phyloP scores from a whole-genome alignment of 148 eudicot genomes.

The Nyssa sinensis region DNA sequence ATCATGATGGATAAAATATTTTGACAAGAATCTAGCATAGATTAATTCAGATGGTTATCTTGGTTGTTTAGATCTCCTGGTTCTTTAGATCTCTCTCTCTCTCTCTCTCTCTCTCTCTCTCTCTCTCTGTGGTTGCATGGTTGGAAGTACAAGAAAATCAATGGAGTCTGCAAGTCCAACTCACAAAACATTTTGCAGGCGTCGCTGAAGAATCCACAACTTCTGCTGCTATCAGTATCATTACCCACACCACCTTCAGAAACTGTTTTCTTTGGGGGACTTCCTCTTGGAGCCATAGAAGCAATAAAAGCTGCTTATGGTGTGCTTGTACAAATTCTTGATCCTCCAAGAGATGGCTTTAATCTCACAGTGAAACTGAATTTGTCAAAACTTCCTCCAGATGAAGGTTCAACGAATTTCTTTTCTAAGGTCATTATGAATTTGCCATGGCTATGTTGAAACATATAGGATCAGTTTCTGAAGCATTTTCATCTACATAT shows the following conservation, averaged over 20 bases:
- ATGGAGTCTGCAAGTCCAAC: constrained; percentile 10
- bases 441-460: constrained; percentile 36
- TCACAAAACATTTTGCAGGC: constrained; percentile 45
- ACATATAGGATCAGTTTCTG: constrained; percentile 11
- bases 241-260: constrained; percentile 93
- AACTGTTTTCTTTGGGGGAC: constrained; percentile 70
- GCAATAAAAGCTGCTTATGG: constrained; percentile 90
- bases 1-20: neutral
- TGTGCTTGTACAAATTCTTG: constrained; percentile 69
- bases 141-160: neutral
- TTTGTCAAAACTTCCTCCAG: constrained; percentile 84
- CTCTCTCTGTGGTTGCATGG: neutral
- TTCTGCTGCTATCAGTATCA: constrained; percentile 72
- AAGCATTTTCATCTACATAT: constrained; percentile 1
- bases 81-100: neutral
- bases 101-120: neutral
- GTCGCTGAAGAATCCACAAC: constrained; percentile 77
- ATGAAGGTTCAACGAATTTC: constrained; percentile 91
- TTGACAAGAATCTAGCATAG: neutral
- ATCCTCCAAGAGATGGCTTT: constrained; percentile 95
- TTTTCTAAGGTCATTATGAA: constrained; percentile 60
- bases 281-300: constrained; percentile 93
- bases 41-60: constrained; percentile 1
- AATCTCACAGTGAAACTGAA: constrained; percentile 94
- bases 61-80: too few relatives aligned